phyloP scores from a whole-genome alignment of 805 yeast species.

The Metschnikowia gruessii region DNA sequence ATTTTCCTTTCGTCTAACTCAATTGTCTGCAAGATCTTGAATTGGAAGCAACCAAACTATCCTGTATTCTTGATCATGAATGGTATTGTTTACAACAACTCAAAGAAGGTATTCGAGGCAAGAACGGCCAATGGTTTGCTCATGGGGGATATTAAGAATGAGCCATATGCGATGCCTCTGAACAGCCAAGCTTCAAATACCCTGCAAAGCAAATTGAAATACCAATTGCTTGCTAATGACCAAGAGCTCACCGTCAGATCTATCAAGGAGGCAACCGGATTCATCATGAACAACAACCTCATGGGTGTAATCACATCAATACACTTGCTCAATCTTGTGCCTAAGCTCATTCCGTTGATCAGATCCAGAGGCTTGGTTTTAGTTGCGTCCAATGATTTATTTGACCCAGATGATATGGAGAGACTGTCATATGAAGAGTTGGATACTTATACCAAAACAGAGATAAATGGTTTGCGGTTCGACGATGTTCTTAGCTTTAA shows the following conservation, averaged over 20 bases:
- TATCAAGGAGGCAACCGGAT: slow-evolving; percentile 75
- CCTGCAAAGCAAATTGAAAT: slow-evolving; percentile 14
- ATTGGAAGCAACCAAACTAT: slow-evolving; percentile 98
- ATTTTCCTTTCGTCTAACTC: slow-evolving; percentile 86
- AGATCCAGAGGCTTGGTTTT: slow-evolving; percentile 78
- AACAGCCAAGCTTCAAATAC: background rate
- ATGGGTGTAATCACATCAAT: slow-evolving; percentile 80
- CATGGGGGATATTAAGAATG: slow-evolving; percentile 23
- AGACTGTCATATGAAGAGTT: slow-evolving; percentile 28
- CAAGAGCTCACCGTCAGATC: slow-evolving; percentile 54
- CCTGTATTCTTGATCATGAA: slow-evolving; percentile 87
- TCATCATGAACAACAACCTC: slow-evolving; percentile 78
- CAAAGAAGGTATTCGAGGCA: slow-evolving; percentile 32
- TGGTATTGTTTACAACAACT: slow-evolving; percentile 46
- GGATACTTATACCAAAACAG: slow-evolving; percentile 40
- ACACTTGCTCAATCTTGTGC: slow-evolving; percentile 67
- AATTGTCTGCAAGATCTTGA: slow-evolving; percentile 84
- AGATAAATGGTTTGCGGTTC: slow-evolving; percentile 65
- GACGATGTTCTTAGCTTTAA: slow-evolving; percentile 64
- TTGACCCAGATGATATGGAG: slow-evolving; percentile 24
- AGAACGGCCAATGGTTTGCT: slow-evolving; percentile 41
- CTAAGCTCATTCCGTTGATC: slow-evolving; percentile 69
- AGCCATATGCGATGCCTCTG: background rate
- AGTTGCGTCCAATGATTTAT: slow-evolving; percentile 58
- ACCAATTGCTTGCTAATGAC: slow-evolving; percentile 27